Base-by-base conservation (phyloP, 225 moss, liverwort and hornwort species). In the Sphagnum tenellum region DNA sequence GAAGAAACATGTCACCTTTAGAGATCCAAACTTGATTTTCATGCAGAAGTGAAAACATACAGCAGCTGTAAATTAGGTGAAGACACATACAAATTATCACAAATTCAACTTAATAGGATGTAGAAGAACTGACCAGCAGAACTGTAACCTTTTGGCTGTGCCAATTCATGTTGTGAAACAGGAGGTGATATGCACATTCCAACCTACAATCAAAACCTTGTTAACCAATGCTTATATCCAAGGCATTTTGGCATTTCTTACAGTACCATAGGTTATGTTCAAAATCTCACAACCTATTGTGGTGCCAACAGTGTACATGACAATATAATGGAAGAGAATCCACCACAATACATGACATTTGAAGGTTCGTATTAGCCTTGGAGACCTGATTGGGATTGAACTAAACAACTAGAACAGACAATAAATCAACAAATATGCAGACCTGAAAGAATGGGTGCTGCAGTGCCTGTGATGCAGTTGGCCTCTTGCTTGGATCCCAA, bases 391-490 rank as follows among this genome's bases (percentile, higher is more conserved):
- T 44, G 64, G 12, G 29, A 13, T 12, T 29, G 48, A 45, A 0
- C 45, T 3, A 45, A 4, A 5, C 12, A 5, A 0, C 48, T 58
- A 14, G 12, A 3, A 13, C 12, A 12, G 44, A 11, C 11, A 11
- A 11, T 4, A 46, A 3, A 58, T 9, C 48, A 46, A 44, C 8
- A 44, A 5, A 53, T 13, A 45, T 10, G 12, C 46, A 70, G 2
- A 94, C 93, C 79, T 84, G 86, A 63, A 94, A 90, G 63, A 94
- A 94, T 2, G 84, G 86, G 75, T 94, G 88, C 57, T 86, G 86
- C 51, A 94, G 53, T 44, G 88, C 83, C 56, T 94, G 77, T 8
- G 84, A 70, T 60, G 94, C 82, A 1, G 81, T 88, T 11, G 90
- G 88, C 73, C 90, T 82, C 62, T 83, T 90, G 44, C 64, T 85